phyloP scores from a whole-genome alignment of 768 basidiomycete species.

The Fomitopsis pulvina region DNA sequence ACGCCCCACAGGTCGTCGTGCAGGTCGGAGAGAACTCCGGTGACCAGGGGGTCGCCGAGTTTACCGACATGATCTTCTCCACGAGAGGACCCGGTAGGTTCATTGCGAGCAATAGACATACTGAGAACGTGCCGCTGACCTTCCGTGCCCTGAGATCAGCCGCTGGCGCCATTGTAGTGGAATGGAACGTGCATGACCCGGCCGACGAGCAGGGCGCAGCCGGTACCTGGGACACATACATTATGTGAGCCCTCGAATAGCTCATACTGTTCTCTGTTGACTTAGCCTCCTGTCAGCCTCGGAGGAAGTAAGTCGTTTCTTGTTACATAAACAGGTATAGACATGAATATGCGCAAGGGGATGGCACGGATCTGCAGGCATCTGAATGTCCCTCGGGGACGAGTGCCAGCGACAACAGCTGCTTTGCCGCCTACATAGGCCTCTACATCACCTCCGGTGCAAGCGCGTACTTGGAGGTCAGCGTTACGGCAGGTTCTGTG shows the following conservation, averaged over 20 bases:
- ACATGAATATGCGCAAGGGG: constrained; percentile 8
- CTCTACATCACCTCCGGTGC: constrained; percentile 45
- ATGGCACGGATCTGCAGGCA: constrained; percentile 24
- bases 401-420: constrained; percentile 29
- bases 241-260: constrained; percentile 22
- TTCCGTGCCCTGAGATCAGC: constrained; percentile 12
- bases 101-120: neutral
- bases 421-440: constrained; percentile 61
- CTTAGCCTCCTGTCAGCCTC: constrained; percentile 12
- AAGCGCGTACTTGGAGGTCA: constrained; percentile 52
- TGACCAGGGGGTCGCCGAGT: constrained; percentile 33
- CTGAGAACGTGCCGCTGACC: neutral
- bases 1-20: constrained; percentile 35
- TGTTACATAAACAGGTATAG: neutral
- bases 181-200: constrained; percentile 46
- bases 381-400: constrained; percentile 30
- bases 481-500: neutral
- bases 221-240: constrained; percentile 45
- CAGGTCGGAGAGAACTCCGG: constrained; percentile 31
- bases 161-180: constrained; percentile 57
- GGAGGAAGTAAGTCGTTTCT: constrained; percentile 18
- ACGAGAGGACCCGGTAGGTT: constrained; percentile 30
- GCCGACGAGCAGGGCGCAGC: constrained; percentile 41
- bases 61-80: constrained; percentile 40
- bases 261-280: neutral